Base-by-base conservation (phyloP, 2,329 filamentous ascomycete genomes). In the Dactylella cylindrospora region DNA sequence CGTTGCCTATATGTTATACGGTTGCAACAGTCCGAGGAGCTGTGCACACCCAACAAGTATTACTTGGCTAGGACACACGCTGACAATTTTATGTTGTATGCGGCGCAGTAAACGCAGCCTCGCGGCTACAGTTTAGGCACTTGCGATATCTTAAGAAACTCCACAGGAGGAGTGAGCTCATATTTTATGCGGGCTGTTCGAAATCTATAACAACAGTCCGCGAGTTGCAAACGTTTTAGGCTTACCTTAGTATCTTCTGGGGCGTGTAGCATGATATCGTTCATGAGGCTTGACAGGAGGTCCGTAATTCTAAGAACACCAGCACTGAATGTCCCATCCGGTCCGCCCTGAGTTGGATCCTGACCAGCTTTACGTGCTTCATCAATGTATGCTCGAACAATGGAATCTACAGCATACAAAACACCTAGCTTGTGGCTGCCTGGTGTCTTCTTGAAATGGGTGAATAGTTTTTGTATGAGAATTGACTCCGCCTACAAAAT, bases 331-430 rank as follows among this genome's bases (percentile, higher is more conserved):
- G 90, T 96, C 72, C 93, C 93, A 76, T 95, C 88, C 67, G 85
- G 83, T 67, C 90, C 89, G 74, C 83, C 80, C 74, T 81, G 84
- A 76, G 86, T 87, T 74, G 90, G 82, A 71, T 85, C 76, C 73
- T 97, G 90, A 70, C 87, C 88, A 68, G 86, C 81, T 71, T 84
- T 82, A 76, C 90, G 93, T 71, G 93, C 91, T 76, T 90, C 87
- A 74, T 97, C 91, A 78, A 95, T 84, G 91, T 93, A 98, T 78
- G 94, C 91, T 76, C 93, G 89, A 74, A 90, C 91, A 82, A 98
- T 90, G 79, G 91, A 95, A 81, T 98, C 93, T 90, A 98, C 88
- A 77, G 97, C 90, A 84, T 98, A 98, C 77, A 98, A 85, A 72
- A 96, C 90, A 76, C 93, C 93, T 75, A 98, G 82, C 77, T 98